These are phyloP conservation scores for Canna indica DNA, from an alignment of 176 grass and related monocot genomes.

Conservation along the genomic window DNA sequence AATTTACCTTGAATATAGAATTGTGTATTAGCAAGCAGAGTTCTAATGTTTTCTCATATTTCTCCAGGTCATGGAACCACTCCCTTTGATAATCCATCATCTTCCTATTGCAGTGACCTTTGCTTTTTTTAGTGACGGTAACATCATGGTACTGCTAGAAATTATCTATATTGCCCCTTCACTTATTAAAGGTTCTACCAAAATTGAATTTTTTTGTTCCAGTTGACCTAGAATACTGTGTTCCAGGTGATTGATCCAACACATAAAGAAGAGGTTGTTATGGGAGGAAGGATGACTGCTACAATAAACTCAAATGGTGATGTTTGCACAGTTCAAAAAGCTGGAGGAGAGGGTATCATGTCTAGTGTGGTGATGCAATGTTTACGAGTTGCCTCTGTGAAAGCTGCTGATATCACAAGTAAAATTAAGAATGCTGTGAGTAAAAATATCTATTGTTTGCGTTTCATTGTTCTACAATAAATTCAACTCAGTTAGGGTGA, in stretches of 20 bases:
- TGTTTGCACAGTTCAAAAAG: slow-evolving; percentile 87
- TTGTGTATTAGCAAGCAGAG: neutral
- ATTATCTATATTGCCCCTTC: neutral
- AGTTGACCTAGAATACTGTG: slow-evolving; percentile 5
- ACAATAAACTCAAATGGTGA: slow-evolving; percentile 89
- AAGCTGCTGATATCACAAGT: slow-evolving; percentile 82
- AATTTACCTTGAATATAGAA: neutral
- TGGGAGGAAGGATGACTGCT: slow-evolving; percentile 85
- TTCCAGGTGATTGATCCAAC: slow-evolving; percentile 79
- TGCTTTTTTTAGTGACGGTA: slow-evolving; percentile 76
- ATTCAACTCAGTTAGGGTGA: too few species aligned
- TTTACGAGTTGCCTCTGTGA: slow-evolving; percentile 70
- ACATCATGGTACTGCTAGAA: slow-evolving; percentile 59
- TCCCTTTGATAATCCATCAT: slow-evolving; percentile 84
- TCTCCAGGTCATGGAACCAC: slow-evolving; percentile 79
- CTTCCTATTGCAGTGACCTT: slow-evolving; percentile 91
- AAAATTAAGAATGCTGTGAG: slow-evolving; percentile 80
- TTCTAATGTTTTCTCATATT: slow-evolving; percentile 11
- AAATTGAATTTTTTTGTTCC: neutral
- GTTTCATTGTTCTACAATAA: neutral
- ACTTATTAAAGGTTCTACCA: neutral
- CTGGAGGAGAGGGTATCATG: slow-evolving; percentile 71
- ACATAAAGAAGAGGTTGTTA: slow-evolving; percentile 91
- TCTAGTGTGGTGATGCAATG: slow-evolving; percentile 87
- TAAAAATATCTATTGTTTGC: neutral